Percentiles rank a stretch among this genome's conserved stretches.
These are phyloP conservation scores for Salinomyces thailandicus DNA, from an alignment of 2,329 filamentous ascomycete genomes.

Conservation along the genomic window DNA sequence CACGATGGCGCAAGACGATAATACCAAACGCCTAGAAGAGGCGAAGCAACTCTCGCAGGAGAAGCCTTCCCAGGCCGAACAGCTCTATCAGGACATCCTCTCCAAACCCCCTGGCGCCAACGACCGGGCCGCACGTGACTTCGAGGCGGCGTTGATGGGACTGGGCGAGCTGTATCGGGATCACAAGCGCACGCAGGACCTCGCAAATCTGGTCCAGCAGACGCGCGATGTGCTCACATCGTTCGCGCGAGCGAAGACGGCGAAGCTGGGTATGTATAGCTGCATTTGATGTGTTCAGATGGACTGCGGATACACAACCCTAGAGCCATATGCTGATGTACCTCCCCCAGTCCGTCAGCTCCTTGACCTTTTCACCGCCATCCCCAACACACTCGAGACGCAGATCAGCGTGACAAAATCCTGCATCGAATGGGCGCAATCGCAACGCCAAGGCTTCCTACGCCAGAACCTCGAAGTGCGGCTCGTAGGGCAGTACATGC, in stretches of 20 bases:
- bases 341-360: constrained; percentile 68
- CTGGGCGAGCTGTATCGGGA: constrained; percentile 90
- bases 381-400: constrained; percentile 87
- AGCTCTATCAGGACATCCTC: constrained; percentile 81
- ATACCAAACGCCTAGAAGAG: constrained; percentile 66
- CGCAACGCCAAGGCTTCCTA: constrained; percentile 88
- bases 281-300: too few species aligned
- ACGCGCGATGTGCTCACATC: constrained; percentile 86
- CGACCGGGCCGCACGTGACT: constrained; percentile 80
- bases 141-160: constrained; percentile 78
- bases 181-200: constrained; percentile 68
- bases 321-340: background rate
- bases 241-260: constrained; percentile 97
- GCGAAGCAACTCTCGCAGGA: constrained; percentile 74
- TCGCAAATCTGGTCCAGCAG: constrained; percentile 81
- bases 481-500: constrained; percentile 88
- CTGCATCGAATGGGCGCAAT: constrained; percentile 98
- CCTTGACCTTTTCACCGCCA: constrained; percentile 86
- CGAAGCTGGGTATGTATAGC: constrained; percentile 75
- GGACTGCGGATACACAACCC: too few species aligned
- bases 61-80: constrained; percentile 73
- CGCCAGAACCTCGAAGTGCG: constrained; percentile 97
- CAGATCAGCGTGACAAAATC: constrained; percentile 95
- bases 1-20: constrained; percentile 41
- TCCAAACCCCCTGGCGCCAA: constrained; percentile 73